These are phyloP conservation scores for Lachnellula cervina DNA, from an alignment of 2,329 filamentous ascomycete species.

Conservation along the genomic window DNA sequence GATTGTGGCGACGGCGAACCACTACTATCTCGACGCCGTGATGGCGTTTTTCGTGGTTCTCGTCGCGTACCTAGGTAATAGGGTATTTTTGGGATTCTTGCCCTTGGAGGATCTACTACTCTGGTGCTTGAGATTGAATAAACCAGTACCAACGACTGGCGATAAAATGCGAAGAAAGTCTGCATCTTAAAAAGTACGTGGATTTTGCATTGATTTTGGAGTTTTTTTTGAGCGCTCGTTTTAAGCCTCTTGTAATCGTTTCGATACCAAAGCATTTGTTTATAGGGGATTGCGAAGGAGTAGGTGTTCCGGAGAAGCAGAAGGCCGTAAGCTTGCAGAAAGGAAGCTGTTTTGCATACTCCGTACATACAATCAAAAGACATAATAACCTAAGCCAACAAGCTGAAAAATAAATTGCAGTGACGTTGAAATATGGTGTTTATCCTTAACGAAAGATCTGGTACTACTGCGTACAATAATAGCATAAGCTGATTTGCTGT, in stretches of 20 bases:
- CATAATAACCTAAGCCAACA: background rate
- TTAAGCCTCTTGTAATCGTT: background rate
- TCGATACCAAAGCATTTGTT: constrained; percentile 14
- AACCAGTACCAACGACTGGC: constrained; percentile 46
- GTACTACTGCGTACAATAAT: background rate
- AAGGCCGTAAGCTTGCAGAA: background rate
- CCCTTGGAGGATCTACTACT: constrained; percentile 46
- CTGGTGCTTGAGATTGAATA: constrained; percentile 43
- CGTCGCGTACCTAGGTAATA: constrained; percentile 43
- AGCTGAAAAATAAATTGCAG: background rate
- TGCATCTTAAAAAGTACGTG: background rate
- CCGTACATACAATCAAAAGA: background rate
- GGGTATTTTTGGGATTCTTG: constrained; percentile 44
- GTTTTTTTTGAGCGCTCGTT: background rate
- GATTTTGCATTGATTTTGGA: background rate
- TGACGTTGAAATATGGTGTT: background rate
- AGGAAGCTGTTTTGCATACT: background rate
- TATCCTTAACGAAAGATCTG: background rate
- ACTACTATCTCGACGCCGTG: constrained; percentile 49
- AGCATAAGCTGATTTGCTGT: background rate
- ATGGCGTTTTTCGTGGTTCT: constrained; percentile 43
- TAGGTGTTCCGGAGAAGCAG: background rate
- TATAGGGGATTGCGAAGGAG: background rate
- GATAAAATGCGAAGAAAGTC: constrained; percentile 24
- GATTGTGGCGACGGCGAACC: constrained; percentile 51